Conservation (phyloP, 1,284 basidiomycete genomes). For the Sporisorium graminicola region DNA sequence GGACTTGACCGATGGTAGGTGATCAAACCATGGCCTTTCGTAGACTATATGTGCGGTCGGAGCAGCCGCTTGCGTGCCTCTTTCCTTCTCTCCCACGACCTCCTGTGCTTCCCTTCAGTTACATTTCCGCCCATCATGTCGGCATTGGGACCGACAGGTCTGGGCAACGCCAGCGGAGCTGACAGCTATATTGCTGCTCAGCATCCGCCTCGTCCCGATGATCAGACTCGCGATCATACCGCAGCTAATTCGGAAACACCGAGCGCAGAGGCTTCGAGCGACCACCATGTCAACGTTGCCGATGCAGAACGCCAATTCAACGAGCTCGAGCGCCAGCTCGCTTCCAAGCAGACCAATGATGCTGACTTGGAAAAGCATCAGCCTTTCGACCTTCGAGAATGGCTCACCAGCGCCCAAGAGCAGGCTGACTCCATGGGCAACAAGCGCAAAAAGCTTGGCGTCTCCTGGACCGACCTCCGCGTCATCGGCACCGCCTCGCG, state of each 20-base stretch:
- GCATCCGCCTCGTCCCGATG: conserved; percentile 8
- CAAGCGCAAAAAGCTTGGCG: conserved; percentile 53
- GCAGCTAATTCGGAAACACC: conserved; percentile 16
- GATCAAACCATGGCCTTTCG: no score
- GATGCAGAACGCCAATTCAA: conserved; percentile 41
- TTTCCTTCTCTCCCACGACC: no score
- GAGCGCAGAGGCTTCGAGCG: no score
- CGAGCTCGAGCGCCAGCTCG: conserved; percentile 41
- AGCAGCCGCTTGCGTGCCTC: no score
- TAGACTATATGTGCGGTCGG: no score
- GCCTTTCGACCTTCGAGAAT: conserved; percentile 37
- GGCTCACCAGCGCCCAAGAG: conserved; percentile 36
- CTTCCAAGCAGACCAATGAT: conserved; percentile 20
- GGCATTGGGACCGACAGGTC: conserved; percentile 18
- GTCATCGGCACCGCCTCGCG: conserved; percentile 48
- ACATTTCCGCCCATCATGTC: no score
- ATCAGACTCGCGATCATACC: conserved; percentile 18
- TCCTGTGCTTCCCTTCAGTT: no score
- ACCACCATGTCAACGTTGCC: conserved; percentile 38
- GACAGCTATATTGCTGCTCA: conserved; percentile 43
- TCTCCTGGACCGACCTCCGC: conserved; percentile 45
- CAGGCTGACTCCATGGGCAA: conserved; percentile 36
- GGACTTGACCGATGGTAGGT: no score
- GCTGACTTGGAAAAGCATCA: conserved; percentile 39
- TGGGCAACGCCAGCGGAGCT: conserved; percentile 25